Conservation (phyloP, 805 yeast genomes). For the Ogataea methanolica region DNA sequence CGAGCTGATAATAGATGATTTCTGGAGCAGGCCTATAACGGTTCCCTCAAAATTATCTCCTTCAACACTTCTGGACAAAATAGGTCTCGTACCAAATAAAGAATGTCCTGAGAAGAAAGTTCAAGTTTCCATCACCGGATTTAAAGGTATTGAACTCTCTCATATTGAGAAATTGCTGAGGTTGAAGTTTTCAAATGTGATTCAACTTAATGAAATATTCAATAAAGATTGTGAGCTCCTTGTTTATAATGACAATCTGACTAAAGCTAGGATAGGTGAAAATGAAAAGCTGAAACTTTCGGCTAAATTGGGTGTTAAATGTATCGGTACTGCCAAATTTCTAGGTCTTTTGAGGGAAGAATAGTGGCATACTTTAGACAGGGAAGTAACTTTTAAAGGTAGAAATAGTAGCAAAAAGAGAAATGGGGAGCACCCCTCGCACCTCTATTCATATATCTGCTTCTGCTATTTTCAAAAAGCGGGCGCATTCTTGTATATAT, state of each 20-base stretch:
- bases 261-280: conserved; percentile 8
- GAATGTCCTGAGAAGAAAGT: conserved; percentile 1
- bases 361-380: neutral
- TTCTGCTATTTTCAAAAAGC: too few relatives aligned
- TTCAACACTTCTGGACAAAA: neutral
- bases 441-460: too few relatives aligned
- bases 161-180: conserved; percentile 49
- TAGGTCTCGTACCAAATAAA: neutral
- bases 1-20: conserved; percentile 12
- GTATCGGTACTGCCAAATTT: conserved; percentile 10
- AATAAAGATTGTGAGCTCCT: conserved; percentile 50
- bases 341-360: conserved; percentile 4
- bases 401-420: neutral
- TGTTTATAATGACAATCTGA: conserved; percentile 35
- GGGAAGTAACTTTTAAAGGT: too few relatives aligned
- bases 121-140: conserved; percentile 26
- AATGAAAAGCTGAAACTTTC: conserved; percentile 22
- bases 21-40: conserved; percentile 22
- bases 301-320: conserved; percentile 19
- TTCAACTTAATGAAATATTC: conserved; percentile 46
- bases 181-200: conserved; percentile 37
- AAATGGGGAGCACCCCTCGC: neutral
- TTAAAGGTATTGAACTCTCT: conserved; percentile 27
- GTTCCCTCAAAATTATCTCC: conserved; percentile 1
- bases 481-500: too few relatives aligned